These are phyloP conservation scores for Salvia miltiorrhiza DNA, from an alignment of 257 asterid genomes.

Conservation along the genomic window DNA sequence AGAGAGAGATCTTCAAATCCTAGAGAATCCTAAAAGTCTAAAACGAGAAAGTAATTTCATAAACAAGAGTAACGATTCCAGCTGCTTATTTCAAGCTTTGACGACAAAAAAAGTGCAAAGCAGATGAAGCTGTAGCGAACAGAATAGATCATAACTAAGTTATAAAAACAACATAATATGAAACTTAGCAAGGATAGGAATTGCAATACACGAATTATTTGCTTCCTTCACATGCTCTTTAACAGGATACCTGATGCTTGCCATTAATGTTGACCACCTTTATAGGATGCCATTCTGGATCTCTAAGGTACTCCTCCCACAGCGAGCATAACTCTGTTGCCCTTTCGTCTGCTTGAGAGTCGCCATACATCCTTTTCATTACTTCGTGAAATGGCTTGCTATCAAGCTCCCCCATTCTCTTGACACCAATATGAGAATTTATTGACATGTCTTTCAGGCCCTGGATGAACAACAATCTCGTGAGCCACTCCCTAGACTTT, in stretches of 20 bases:
- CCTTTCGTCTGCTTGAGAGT: conserved; percentile 68
- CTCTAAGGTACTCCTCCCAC: conserved; percentile 94
- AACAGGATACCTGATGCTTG: conserved; percentile 49
- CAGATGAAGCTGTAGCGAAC: conserved; percentile 3
- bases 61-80: too few relatives aligned
- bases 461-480: conserved; percentile 30
- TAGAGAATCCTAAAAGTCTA: too few relatives aligned
- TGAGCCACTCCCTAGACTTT: background rate
- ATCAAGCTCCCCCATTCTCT: conserved; percentile 93
- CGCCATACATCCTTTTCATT: conserved; percentile 60
- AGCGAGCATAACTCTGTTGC: conserved; percentile 78
- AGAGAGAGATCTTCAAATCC: background rate
- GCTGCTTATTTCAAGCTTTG: background rate
- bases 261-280: conserved; percentile 56
- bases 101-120: background rate
- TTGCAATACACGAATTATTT: background rate
- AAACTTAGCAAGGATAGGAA: background rate
- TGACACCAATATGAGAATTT: conserved; percentile 50
- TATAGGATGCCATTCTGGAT: conserved; percentile 93
- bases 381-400: conserved; percentile 68
- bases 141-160: background rate
- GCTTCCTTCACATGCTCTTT: background rate
- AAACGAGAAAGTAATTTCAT: too few relatives aligned
- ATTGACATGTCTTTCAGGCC: conserved; percentile 56
- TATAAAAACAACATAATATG: conserved; percentile 1